phyloP scores from a whole-genome alignment of 2,329 filamentous ascomycete genomes.

The Venturiaceae sp. region DNA sequence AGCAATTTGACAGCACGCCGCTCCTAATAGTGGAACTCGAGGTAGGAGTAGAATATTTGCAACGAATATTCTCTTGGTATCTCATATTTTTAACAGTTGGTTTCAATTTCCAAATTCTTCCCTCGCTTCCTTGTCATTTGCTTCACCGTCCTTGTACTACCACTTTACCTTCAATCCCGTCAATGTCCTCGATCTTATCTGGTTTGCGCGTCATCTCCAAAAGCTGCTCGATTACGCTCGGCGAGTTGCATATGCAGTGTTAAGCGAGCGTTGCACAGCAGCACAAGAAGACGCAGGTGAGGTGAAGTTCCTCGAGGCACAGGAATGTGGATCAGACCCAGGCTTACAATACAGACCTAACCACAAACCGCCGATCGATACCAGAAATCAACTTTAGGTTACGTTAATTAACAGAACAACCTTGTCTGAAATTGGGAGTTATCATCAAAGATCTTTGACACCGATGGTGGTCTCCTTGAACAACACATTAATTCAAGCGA shows the following conservation, averaged over 20 bases:
- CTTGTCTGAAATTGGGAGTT: too few species aligned
- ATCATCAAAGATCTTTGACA: too few species aligned
- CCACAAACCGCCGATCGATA: not conserved
- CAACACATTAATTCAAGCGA: too few species aligned
- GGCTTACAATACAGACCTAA: not conserved
- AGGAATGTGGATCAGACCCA: not conserved
- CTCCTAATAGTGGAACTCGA: too few species aligned
- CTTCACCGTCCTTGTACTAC: not conserved
- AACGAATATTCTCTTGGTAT: too few species aligned
- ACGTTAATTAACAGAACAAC: too few species aligned
- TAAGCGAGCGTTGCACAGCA: not conserved
- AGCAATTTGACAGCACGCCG: too few species aligned
- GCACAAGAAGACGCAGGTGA: not conserved
- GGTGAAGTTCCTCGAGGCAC: not conserved
- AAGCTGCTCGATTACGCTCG: not conserved
- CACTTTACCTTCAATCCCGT: not conserved
- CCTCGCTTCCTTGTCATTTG: not conserved
- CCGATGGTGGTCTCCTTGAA: too few species aligned
- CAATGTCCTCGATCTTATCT: not conserved
- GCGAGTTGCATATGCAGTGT: not conserved
- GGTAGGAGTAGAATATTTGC: too few species aligned
- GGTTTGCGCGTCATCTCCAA: not conserved
- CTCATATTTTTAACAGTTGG: too few species aligned
- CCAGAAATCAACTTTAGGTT: too few species aligned
- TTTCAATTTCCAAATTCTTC: not conserved